These are phyloP conservation scores for Coemansia sp. DNA, from an alignment of 192 early-diverging fungal species.

Conservation along the genomic window DNA sequence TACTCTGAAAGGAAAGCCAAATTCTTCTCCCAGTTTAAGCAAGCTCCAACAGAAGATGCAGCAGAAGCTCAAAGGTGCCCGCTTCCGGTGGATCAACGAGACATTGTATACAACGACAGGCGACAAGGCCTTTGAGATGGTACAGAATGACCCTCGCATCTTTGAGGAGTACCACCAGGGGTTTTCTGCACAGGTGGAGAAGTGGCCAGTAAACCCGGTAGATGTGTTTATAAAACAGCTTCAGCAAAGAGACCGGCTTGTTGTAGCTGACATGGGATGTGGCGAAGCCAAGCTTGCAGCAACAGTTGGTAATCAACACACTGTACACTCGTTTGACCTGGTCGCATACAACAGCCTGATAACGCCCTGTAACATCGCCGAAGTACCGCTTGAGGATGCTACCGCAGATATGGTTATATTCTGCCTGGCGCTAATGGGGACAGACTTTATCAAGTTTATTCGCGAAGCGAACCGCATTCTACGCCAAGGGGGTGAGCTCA, in stretches of 20 bases:
- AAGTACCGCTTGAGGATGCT: constrained; percentile 70
- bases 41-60: constrained; percentile 58
- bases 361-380: constrained; percentile 88
- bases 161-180: constrained; percentile 97
- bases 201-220: constrained; percentile 93
- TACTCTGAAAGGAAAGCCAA: background rate
- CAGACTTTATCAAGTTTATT: constrained; percentile 89
- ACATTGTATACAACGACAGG: constrained; percentile 86
- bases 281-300: constrained; percentile 90
- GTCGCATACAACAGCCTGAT: constrained; percentile 75
- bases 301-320: constrained; percentile 57
- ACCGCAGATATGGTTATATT: constrained; percentile 85
- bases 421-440: constrained; percentile 95
- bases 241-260: constrained; percentile 18
- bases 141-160: constrained; percentile 79
- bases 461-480: constrained; percentile 85
- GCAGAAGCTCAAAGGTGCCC: constrained; percentile 72
- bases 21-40: constrained; percentile 12
- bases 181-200: constrained; percentile 85
- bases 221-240: constrained; percentile 77
- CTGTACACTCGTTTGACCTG: constrained; percentile 87
- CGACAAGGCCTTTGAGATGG: constrained; percentile 68
- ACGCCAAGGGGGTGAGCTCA: constrained; percentile 74
- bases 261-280: constrained; percentile 92
- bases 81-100: constrained; percentile 93